A percentile compares a stretch with the other conserved stretches of the same genome.
phyloP scores from a whole-genome alignment of 2,329 filamentous ascomycete species.

The Colletotrichum higginsianum region DNA sequence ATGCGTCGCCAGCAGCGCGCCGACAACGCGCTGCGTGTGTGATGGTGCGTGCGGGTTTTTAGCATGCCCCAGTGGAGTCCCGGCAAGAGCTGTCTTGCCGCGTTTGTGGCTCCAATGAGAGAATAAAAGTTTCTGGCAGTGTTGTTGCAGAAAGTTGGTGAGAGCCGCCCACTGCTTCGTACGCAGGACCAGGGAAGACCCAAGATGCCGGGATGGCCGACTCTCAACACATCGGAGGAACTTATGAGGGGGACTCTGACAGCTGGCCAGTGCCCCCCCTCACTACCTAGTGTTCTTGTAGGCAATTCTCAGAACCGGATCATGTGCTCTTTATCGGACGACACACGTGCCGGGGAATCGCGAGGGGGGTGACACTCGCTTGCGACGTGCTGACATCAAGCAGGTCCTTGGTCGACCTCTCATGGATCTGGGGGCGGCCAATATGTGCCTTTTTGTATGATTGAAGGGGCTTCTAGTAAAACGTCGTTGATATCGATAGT shows the following conservation, averaged over 20 bases:
- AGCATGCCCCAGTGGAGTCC: constrained; percentile 14
- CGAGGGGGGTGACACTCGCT: constrained; percentile 30
- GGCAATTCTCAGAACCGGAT: not conserved
- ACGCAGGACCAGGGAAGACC: constrained; percentile 21
- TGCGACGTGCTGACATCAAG: constrained; percentile 22
- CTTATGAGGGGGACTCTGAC: constrained; percentile 2
- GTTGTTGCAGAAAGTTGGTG: not conserved
- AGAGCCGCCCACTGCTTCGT: constrained; percentile 7
- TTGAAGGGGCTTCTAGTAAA: not conserved
- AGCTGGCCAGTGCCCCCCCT: constrained; percentile 28
- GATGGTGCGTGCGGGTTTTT: not conserved
- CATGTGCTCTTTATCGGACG: constrained; percentile 6
- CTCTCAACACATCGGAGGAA: not conserved
- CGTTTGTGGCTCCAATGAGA: not conserved
- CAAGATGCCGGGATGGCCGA: constrained; percentile 25
- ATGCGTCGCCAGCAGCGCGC: constrained; percentile 9
- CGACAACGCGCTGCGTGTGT: not conserved
- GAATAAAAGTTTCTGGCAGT: not conserved
- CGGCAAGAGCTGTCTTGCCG: not conserved
- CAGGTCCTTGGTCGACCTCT: constrained; percentile 14
- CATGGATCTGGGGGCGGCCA: not conserved
- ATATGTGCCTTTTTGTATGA: constrained; percentile 26
- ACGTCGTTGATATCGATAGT: constrained; percentile 31
- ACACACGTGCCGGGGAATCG: constrained; percentile 10
- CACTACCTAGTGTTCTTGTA: not conserved